Percentiles rank a stretch among this genome's conserved stretches.
Evolutionary conservation across 352 stramenopile genomes (phyloP).

Genomic region (Pythium sukuiense): DNA sequence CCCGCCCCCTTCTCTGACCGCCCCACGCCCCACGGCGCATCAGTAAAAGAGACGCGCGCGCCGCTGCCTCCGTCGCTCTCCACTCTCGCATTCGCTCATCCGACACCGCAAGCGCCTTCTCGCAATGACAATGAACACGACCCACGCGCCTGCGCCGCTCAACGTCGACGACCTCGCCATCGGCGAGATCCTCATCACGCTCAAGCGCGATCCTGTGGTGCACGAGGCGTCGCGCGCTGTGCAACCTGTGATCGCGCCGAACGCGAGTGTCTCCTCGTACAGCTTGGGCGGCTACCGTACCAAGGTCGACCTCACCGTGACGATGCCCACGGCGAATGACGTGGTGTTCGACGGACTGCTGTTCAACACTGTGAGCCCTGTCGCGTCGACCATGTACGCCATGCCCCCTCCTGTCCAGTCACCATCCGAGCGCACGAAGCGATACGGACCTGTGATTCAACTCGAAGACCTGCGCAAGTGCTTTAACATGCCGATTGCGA

Average conservation of each 20-base stretch:
- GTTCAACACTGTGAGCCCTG: conserved; percentile 47
- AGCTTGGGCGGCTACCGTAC: conserved; percentile 34
- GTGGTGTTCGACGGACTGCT: conserved; percentile 37
- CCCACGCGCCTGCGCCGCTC: conserved; percentile 24
- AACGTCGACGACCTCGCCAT: conserved; percentile 69
- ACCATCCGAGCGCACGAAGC: conserved; percentile 47
- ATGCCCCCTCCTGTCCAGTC: conserved; percentile 30
- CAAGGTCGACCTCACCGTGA: conserved; percentile 54
- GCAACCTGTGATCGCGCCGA: conserved; percentile 14
- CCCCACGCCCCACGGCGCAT: conserved; percentile 10
- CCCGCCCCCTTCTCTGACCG: conserved; percentile 12
- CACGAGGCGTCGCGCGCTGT: conserved; percentile 10
- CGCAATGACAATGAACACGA: not conserved
- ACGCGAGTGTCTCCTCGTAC: conserved; percentile 3
- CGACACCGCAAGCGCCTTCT: conserved; percentile 11
- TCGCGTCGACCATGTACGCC: conserved; percentile 41
- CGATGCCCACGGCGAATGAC: conserved; percentile 28
- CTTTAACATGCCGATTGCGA: conserved; percentile 86
- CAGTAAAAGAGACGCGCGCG: conserved; percentile 31
- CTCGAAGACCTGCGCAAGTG: conserved; percentile 74
- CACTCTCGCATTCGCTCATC: conserved; percentile 15
- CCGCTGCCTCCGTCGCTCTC: not conserved
- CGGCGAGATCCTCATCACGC: conserved; percentile 79
- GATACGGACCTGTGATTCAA: conserved; percentile 67
- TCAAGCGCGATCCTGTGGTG: conserved; percentile 50